phyloP scores from a whole-genome alignment of 768 basidiomycete species.

The Hemileccinum impolitum region DNA sequence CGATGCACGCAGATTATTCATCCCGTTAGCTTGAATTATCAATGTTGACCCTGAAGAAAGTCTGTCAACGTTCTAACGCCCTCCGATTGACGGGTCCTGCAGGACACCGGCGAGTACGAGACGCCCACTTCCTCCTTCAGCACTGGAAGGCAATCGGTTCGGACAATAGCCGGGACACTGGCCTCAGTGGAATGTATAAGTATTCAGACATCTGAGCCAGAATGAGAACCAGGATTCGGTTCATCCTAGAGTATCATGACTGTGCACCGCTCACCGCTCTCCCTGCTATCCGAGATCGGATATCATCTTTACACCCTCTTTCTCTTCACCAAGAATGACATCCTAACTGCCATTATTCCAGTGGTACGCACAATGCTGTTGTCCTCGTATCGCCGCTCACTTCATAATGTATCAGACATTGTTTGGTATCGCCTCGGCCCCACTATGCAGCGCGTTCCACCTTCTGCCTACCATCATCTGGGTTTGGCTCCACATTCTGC shows the following conservation, averaged over 20 bases:
- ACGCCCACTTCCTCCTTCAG: not conserved
- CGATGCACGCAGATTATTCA: not conserved
- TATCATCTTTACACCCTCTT: conserved; percentile 31
- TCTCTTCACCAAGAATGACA: conserved; percentile 46
- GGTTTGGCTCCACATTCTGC: conserved; percentile 45
- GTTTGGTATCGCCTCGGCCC: conserved; percentile 34
- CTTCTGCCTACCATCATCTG: conserved; percentile 34
- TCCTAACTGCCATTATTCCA: conserved; percentile 45
- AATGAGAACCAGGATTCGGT: too few species aligned
- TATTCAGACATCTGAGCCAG: too few species aligned
- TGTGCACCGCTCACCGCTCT: conserved; percentile 6
- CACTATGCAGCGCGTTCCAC: conserved; percentile 16
- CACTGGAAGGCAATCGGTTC: too few species aligned
- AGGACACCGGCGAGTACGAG: not conserved
- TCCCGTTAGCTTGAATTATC: not conserved
- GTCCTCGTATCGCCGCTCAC: not conserved
- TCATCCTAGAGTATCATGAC: conserved; percentile 13
- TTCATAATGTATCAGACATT: conserved; percentile 23
- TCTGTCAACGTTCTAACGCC: not conserved
- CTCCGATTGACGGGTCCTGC: too few species aligned
- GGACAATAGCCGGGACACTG: too few species aligned
- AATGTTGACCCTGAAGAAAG: not conserved
- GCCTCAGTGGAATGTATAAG: too few species aligned
- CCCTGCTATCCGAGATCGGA: conserved; percentile 9
- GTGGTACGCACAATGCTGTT: conserved; percentile 34